Evolutionary conservation across 495 filamentous ascomycete genomes (phyloP).

Genomic region (Xylaria acuta): DNA sequence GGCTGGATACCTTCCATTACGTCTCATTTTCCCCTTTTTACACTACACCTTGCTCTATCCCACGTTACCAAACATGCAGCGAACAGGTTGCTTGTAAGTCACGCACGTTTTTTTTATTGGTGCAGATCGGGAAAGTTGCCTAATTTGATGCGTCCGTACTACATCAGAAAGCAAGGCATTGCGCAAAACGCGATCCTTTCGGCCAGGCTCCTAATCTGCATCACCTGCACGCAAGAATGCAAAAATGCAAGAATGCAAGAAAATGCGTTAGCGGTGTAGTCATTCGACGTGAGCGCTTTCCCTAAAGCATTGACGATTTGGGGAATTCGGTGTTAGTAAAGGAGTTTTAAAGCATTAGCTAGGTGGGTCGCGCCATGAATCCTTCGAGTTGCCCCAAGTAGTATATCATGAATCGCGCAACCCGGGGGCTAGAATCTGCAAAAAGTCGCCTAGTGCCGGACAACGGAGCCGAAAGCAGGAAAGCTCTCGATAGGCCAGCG

Average conservation of each 20-base stretch:
- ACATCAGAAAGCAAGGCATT: not conserved
- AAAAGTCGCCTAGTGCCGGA: conserved; percentile 6
- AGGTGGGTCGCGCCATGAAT: not conserved
- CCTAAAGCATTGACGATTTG: not conserved
- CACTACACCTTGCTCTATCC: not conserved
- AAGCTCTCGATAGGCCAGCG: not conserved
- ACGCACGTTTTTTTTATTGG: not conserved
- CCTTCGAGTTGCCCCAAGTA: not conserved
- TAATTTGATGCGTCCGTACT: not conserved
- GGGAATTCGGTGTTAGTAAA: not conserved
- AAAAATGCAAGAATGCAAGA: not conserved
- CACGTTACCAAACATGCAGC: conserved; percentile 15
- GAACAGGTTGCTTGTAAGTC: conserved; percentile 15
- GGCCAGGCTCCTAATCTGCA: too few relatives aligned
- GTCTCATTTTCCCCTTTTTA: not conserved
- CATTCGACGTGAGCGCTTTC: conserved; percentile 2
- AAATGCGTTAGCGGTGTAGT: not conserved
- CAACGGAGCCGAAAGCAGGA: conserved; percentile 2
- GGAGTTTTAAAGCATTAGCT: conserved; percentile 4
- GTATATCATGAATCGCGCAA: not conserved
- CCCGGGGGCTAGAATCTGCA: not conserved
- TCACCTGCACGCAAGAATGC: not conserved
- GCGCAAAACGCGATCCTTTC: not conserved
- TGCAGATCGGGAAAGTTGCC: conserved; percentile 13
- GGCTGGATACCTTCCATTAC: not conserved